These are phyloP conservation scores for Phaeosphaeria sp. DNA, from an alignment of 2,329 filamentous ascomycete species.

Conservation along the genomic window DNA sequence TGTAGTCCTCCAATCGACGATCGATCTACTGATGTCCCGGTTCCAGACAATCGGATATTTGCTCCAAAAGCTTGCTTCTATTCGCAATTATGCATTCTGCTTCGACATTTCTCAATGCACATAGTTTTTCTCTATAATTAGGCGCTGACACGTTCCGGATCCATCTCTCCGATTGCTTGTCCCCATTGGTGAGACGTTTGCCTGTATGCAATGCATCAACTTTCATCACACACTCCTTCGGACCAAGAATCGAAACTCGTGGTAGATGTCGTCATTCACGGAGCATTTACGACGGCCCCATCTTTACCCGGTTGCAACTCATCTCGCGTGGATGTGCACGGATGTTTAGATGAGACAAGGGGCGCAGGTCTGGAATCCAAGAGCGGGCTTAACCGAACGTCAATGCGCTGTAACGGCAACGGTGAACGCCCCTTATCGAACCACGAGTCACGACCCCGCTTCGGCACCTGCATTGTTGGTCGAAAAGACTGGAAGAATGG, in stretches of 20 bases:
- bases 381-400: neutral
- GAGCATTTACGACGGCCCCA: neutral
- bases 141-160: neutral
- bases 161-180: neutral
- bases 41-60: neutral
- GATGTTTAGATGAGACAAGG: neutral
- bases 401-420: neutral
- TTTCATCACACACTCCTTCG: neutral
- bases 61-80: neutral
- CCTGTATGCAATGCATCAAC: neutral
- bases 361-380: neutral
- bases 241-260: neutral
- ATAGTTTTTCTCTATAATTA: neutral
- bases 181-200: neutral
- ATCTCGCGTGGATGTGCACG: constrained; percentile 1
- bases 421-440: constrained; percentile 1
- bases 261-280: neutral
- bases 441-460: neutral
- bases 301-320: constrained; percentile 1
- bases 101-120: neutral
- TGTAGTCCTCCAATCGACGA: neutral
- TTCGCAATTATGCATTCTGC: neutral
- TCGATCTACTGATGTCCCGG: neutral
- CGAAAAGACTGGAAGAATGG: neutral
- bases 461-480: neutral